phyloP scores from a whole-genome alignment of 768 basidiomycete species.

The Pisolithus orientalis region DNA sequence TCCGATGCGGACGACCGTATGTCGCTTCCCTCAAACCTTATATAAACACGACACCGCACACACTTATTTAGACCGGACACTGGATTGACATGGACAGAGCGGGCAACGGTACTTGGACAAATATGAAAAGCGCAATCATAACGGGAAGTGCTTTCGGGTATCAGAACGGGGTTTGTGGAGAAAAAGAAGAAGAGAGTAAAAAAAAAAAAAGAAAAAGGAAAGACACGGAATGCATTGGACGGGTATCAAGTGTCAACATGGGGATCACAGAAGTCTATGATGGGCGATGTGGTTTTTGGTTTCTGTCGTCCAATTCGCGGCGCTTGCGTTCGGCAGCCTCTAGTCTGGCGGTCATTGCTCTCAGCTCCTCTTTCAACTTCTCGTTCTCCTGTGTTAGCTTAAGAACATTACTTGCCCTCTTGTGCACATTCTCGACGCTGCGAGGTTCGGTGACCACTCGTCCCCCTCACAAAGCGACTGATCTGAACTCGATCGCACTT shows the following conservation, averaged over 20 bases:
- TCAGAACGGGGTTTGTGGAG: too few species aligned
- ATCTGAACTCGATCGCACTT: conserved; percentile 31
- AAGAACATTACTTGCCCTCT: conserved; percentile 72
- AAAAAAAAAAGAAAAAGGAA: conserved; percentile 10
- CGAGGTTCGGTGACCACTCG: conserved; percentile 26
- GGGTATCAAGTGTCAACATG: conserved; percentile 21
- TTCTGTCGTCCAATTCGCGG: conserved; percentile 36
- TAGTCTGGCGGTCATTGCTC: conserved; percentile 66
- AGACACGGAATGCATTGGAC: conserved; percentile 8
- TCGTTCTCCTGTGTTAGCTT: conserved; percentile 76
- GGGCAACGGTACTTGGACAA: conserved; percentile 5
- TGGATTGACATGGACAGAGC: conserved; percentile 4
- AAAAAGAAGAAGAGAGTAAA: too few species aligned
- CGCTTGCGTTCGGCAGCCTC: conserved; percentile 68
- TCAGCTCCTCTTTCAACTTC: conserved; percentile 69
- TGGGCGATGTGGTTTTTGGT: conserved; percentile 14
- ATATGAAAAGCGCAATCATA: conserved; percentile 3
- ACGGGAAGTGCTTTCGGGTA: not conserved
- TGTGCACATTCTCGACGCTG: conserved; percentile 41
- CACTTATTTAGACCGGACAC: too few species aligned
- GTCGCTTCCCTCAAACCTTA: not conserved
- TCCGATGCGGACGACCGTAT: not conserved
- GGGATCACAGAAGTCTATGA: conserved; percentile 13
- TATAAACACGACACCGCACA: not conserved
- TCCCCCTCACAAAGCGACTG: conserved; percentile 15